Evolutionary conservation across 108 stramenopile species (phyloP).

Genomic region (Fragilaria crotonensis): DNA sequence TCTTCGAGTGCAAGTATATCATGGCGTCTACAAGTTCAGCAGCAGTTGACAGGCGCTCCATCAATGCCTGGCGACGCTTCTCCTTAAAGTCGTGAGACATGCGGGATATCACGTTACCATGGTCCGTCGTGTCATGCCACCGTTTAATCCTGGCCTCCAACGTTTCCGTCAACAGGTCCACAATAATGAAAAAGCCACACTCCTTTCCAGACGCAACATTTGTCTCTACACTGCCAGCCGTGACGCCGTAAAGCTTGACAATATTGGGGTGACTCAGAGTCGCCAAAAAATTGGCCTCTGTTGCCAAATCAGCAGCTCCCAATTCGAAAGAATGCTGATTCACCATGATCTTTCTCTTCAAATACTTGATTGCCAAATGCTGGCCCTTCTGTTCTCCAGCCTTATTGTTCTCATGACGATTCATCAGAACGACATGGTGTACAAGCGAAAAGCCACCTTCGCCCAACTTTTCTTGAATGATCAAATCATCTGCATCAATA

Average conservation of each 20-base stretch:
- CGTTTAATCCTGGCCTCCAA: slow-evolving; percentile 35
- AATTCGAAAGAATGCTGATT: slow-evolving; percentile 28
- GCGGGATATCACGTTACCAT: not conserved
- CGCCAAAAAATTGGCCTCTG: slow-evolving; percentile 54
- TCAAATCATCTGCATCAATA: not conserved
- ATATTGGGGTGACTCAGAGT: slow-evolving; percentile 59
- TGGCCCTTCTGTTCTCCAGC: slow-evolving; percentile 9
- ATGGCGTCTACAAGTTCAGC: slow-evolving; percentile 53
- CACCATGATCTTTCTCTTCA: slow-evolving; percentile 24
- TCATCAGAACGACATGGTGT: slow-evolving; percentile 9
- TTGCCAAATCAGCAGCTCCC: slow-evolving; percentile 65
- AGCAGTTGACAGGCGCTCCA: slow-evolving; percentile 20
- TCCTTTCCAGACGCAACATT: slow-evolving; percentile 14
- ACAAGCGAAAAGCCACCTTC: slow-evolving; percentile 40
- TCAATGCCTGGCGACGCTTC: not conserved
- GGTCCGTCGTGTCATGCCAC: not conserved
- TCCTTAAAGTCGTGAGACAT: slow-evolving; percentile 10
- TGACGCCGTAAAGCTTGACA: slow-evolving; percentile 45
- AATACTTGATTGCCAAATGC: slow-evolving; percentile 41
- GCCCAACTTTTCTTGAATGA: slow-evolving; percentile 15
- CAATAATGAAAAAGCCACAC: slow-evolving; percentile 52
- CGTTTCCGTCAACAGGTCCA: slow-evolving; percentile 53
- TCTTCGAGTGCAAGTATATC: slow-evolving; percentile 51
- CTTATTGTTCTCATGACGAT: not conserved
- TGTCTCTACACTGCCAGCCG: slow-evolving; percentile 27